A percentile compares a stretch with the other conserved stretches of the same genome.
These are phyloP conservation scores for Allomyces javanicus DNA, from an alignment of 192 early-diverging fungal species.

Conservation along the genomic window DNA sequence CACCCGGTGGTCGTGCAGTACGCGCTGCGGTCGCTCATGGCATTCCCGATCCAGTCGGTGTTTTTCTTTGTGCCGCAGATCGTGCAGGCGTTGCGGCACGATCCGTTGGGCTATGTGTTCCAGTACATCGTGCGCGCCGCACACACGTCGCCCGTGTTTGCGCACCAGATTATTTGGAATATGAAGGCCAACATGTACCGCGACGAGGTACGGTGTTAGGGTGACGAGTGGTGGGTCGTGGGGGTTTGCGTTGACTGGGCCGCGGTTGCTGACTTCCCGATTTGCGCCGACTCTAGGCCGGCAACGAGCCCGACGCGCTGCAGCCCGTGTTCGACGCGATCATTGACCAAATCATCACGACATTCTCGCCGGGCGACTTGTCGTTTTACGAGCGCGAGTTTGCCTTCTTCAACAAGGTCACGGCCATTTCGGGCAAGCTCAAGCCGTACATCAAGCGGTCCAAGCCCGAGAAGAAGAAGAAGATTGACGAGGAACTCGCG, in stretches of 20 bases:
- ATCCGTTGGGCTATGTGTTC: slow-evolving; percentile 81
- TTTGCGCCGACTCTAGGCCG: slow-evolving; percentile 1
- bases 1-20: slow-evolving; percentile 91
- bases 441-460: slow-evolving; percentile 78
- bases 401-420: slow-evolving; percentile 83
- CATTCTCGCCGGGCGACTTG: slow-evolving; percentile 71
- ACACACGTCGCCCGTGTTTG: slow-evolving; percentile 84
- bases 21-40: slow-evolving; percentile 72
- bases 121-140: slow-evolving; percentile 86
- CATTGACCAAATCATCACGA: slow-evolving; percentile 53
- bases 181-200: slow-evolving; percentile 97
- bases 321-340: slow-evolving; percentile 80
- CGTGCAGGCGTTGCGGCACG: slow-evolving; percentile 83
- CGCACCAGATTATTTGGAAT: slow-evolving; percentile 99
- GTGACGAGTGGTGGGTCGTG: no score
- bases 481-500: slow-evolving; percentile 94
- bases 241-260: no score
- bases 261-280: no score
- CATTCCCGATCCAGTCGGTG: slow-evolving; percentile 76
- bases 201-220: slow-evolving; percentile 34
- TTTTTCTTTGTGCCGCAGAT: slow-evolving; percentile 99
- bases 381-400: slow-evolving; percentile 93
- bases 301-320: slow-evolving; percentile 49
- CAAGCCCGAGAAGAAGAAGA: slow-evolving; percentile 93
- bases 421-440: slow-evolving; percentile 90